Conservation (phyloP, 2,329 filamentous ascomycete species). For the Incumbomyces lentus region DNA sequence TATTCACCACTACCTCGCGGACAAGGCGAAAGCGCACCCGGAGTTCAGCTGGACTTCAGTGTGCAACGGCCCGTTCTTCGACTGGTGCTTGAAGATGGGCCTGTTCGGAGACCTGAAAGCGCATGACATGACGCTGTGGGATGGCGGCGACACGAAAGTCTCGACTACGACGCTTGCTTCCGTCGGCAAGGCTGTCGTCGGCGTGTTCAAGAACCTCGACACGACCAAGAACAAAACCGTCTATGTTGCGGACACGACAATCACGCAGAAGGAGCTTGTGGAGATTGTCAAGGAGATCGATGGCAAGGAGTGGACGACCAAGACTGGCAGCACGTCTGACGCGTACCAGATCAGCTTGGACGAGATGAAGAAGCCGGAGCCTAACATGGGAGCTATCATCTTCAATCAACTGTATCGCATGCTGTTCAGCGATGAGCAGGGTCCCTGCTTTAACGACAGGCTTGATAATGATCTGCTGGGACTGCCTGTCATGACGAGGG, state of each 20-base stretch:
- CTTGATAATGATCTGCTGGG: not conserved
- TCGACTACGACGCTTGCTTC: constrained; percentile 39
- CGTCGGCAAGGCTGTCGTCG: constrained; percentile 40
- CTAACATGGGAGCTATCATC: not conserved
- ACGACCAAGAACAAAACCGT: constrained; percentile 46
- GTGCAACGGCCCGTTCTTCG: constrained; percentile 27
- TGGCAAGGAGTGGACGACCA: constrained; percentile 9
- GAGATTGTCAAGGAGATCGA: constrained; percentile 17
- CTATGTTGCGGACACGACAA: constrained; percentile 35
- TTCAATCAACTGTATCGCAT: constrained; percentile 6
- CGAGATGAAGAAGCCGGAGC: constrained; percentile 3
- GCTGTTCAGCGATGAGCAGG: not conserved
- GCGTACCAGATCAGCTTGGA: constrained; percentile 1
- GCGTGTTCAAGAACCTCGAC: constrained; percentile 37
- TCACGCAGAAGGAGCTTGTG: constrained; percentile 36
- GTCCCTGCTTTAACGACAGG: not conserved
- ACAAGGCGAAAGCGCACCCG: constrained; percentile 13
- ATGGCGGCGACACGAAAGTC: constrained; percentile 41
- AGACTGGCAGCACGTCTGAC: not conserved
- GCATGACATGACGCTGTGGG: constrained; percentile 34
- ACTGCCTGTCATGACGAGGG: constrained; percentile 1
- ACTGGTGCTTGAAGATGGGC: constrained; percentile 25
- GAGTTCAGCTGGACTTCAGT: constrained; percentile 25
- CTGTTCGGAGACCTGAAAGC: constrained; percentile 38
- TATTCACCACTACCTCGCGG: constrained; percentile 23